Percentiles rank a stretch among this genome's conserved stretches.
Conservation (phyloP, 129 eudicot genomes). For the Chrysanthemum seticuspe region DNA sequence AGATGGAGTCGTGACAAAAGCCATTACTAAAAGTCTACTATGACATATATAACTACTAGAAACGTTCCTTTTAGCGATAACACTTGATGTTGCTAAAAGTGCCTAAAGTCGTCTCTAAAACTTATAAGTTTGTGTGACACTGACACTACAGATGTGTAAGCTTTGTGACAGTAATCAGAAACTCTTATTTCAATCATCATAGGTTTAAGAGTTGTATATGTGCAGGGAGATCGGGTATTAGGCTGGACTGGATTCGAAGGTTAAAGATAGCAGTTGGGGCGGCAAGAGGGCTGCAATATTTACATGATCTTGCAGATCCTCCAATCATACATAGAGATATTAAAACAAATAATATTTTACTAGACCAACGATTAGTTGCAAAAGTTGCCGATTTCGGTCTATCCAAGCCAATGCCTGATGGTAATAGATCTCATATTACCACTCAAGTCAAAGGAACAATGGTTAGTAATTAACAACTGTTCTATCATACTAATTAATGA, state of each 20-base stretch:
- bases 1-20: no score
- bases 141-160: no score
- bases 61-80: no score
- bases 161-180: no score
- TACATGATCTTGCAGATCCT: slow-evolving; percentile 71
- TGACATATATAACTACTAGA: no score
- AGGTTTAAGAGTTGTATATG: background rate
- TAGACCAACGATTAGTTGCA: slow-evolving; percentile 59
- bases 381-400: slow-evolving; percentile 78
- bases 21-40: no score
- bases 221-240: slow-evolving; percentile 56
- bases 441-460: slow-evolving; percentile 78
- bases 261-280: slow-evolving; percentile 64
- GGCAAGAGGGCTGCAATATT: slow-evolving; percentile 64
- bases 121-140: no score
- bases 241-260: slow-evolving; percentile 55
- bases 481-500: no score
- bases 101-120: no score
- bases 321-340: slow-evolving; percentile 72
- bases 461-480: slow-evolving; percentile 31
- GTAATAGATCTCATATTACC: slow-evolving; percentile 47
- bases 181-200: no score
- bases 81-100: no score
- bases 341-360: slow-evolving; percentile 58
- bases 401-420: slow-evolving; percentile 43